phyloP scores from a whole-genome alignment of 306 rosid genomes.

The Sophora flavescens region DNA sequence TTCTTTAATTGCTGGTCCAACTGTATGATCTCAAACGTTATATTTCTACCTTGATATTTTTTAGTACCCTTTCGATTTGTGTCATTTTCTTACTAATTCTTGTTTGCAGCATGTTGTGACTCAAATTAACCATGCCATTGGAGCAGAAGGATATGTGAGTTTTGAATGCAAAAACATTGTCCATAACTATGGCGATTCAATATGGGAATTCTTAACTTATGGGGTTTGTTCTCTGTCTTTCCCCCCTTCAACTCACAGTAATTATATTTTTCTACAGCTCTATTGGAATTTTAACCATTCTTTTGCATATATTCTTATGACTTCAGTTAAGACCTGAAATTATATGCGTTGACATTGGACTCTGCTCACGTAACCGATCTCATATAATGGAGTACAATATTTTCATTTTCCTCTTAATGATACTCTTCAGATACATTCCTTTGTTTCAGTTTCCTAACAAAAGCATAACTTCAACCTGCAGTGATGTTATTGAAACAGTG shows the following conservation, averaged over 20 bases:
- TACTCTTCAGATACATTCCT: neutral
- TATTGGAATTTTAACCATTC: constrained; percentile 32
- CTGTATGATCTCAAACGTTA: constrained; percentile 54
- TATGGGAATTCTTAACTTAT: constrained; percentile 68
- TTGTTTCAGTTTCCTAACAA: constrained; percentile 31
- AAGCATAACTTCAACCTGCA: constrained; percentile 45
- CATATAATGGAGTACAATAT: constrained; percentile 45
- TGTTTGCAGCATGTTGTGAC: constrained; percentile 66
- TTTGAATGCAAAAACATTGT: constrained; percentile 70
- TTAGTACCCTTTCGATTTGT: constrained; percentile 5
- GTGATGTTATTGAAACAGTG: constrained; percentile 64
- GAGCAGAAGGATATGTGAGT: constrained; percentile 73
- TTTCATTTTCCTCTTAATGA: constrained; percentile 22
- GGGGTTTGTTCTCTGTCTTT: constrained; percentile 59
- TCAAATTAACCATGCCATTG: constrained; percentile 82
- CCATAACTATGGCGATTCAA: constrained; percentile 60
- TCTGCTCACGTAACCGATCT: constrained; percentile 48
- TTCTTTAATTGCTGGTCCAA: constrained; percentile 80
- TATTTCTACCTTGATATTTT: constrained; percentile 24
- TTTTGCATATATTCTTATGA: constrained; percentile 31
- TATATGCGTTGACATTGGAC: constrained; percentile 66
- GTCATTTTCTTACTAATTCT: constrained; percentile 40
- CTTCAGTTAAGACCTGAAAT: constrained; percentile 63
- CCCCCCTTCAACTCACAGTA: constrained; percentile 2
- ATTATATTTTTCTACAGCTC: constrained; percentile 31